Base-by-base conservation (phyloP, 495 filamentous ascomycete genomes). In the Filosporella fistucella region DNA sequence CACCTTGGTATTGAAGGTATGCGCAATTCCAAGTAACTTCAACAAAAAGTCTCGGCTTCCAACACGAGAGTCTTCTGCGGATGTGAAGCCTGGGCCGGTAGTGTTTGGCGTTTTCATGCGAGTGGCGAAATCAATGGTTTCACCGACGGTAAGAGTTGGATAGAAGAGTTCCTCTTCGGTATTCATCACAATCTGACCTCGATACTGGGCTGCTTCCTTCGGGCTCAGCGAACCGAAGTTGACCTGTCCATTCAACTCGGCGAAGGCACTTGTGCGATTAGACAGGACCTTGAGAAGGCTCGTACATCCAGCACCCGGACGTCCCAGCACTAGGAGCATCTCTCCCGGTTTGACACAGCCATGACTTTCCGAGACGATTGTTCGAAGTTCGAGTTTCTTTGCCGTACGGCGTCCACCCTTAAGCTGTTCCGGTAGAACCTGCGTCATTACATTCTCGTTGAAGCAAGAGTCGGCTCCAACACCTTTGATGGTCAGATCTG, bases 1-100 rank as follows among this genome's bases (percentile, higher is more conserved):
- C 28, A 88, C 74, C 56, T 76, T 82, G 1, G 83, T 87, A 21
- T 71, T 69, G 49, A 83, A 58, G 0, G 89, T 91, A 57, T 94
- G 88, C 18, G 44, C 68, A 57, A 94, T 90, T 34, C 84, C 83
- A 51, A 90, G 85, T 64, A 82, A 80, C 49, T 76, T 42, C 25
- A 52, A 60, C 47, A 49, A 58, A 35, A 41, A 42, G 26, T 32
- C 37, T 22, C 35, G 35, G 16, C 14, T 38, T 6, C 4, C 35
- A 8, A 38, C 18, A 3, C 35, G 35, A 6, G 14, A 35, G 29
- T 57, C 9, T 69, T 64, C 39, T 72, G 69, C 45, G 77, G 61
- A 20, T 69, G 62, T 7, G 70, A 67, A 43, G 63, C 74, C 35
- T 9, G 14, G 14, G 13, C 17, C 16, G 16, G 23, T 9, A 21